A percentile compares a stretch with the other conserved stretches of the same genome.
Evolutionary conservation across 225 moss, liverwort and hornwort species (phyloP).

Genomic region (Anthoceros angustus): DNA sequence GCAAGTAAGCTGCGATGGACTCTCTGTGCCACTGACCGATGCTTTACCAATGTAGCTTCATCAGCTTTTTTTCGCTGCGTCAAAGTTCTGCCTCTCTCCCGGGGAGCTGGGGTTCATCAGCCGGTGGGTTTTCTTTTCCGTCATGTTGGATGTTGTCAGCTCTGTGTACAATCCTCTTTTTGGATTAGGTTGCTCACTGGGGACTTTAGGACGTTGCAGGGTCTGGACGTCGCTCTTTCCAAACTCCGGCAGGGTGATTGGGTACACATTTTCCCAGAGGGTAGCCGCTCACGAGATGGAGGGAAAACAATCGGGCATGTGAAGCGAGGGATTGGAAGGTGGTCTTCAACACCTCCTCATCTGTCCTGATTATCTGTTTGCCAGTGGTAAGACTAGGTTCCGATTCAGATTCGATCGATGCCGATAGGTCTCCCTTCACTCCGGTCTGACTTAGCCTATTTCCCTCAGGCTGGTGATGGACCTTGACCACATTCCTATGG

Average conservation of each 20-base stretch:
- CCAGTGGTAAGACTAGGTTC: not conserved
- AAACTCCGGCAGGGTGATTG: constrained; percentile 90
- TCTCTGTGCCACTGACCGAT: constrained; percentile 85
- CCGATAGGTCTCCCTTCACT: not conserved
- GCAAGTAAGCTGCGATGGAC: constrained; percentile 76
- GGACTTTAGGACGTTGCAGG: constrained; percentile 26
- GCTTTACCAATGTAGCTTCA: constrained; percentile 65
- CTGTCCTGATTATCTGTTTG: not conserved
- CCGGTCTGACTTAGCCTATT: not conserved
- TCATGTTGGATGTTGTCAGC: not conserved
- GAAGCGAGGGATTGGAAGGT: constrained; percentile 93
- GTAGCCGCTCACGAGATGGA: constrained; percentile 86
- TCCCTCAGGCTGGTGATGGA: constrained; percentile 61
- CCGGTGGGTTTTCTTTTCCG: constrained; percentile 28
- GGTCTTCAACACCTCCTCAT: not conserved
- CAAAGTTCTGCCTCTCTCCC: constrained; percentile 78
- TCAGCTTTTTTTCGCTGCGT: constrained; percentile 90
- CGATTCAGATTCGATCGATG: not conserved
- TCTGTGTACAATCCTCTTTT: not conserved
- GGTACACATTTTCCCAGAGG: constrained; percentile 98
- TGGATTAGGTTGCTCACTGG: not conserved
- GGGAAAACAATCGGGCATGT: constrained; percentile 50
- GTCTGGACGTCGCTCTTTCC: constrained; percentile 71
- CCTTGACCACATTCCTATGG: constrained; percentile 50
- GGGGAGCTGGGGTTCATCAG: constrained; percentile 84